Evolutionary conservation across 768 basidiomycete species (phyloP).

Genomic region (Hypholoma sublateritium): DNA sequence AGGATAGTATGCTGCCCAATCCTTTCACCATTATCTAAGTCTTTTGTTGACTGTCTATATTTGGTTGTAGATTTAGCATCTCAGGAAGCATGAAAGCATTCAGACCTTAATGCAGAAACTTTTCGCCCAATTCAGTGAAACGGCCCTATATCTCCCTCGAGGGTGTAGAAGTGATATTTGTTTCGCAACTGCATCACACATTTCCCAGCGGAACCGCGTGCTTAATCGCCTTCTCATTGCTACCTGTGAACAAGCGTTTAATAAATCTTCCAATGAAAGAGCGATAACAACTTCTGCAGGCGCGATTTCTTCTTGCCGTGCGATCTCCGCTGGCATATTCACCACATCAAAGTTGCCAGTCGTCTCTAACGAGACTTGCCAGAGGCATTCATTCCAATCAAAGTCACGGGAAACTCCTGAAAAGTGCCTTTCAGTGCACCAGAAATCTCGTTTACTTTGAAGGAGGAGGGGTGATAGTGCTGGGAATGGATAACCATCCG

Average conservation of each 20-base stretch:
- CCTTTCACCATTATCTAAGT: conserved; percentile 6
- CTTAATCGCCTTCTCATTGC: conserved; percentile 41
- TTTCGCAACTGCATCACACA: conserved; percentile 49
- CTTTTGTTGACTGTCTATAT: conserved; percentile 22
- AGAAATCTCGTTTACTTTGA: conserved; percentile 44
- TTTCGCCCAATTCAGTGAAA: conserved; percentile 53
- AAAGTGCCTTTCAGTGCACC: conserved; percentile 64
- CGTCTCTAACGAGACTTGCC: conserved; percentile 61
- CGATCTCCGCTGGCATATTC: conserved; percentile 2
- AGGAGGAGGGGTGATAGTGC: conserved; percentile 46
- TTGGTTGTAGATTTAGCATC: not conserved
- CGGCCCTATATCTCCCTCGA: conserved; percentile 30
- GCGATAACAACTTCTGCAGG: conserved; percentile 9
- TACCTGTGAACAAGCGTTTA: conserved; percentile 28
- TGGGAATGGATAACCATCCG: conserved; percentile 37
- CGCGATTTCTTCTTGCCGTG: conserved; percentile 1
- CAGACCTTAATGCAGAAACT: conserved; percentile 53
- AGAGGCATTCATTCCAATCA: conserved; percentile 68
- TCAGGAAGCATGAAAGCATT: not conserved
- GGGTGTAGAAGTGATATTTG: conserved; percentile 32
- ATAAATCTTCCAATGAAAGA: conserved; percentile 1
- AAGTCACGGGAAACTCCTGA: conserved; percentile 39
- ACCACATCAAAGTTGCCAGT: conserved; percentile 35
- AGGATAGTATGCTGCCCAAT: not conserved
- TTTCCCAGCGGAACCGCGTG: conserved; percentile 49